Conservation (phyloP, 169 alveolate species). For the Miamiensis avidus region DNA sequence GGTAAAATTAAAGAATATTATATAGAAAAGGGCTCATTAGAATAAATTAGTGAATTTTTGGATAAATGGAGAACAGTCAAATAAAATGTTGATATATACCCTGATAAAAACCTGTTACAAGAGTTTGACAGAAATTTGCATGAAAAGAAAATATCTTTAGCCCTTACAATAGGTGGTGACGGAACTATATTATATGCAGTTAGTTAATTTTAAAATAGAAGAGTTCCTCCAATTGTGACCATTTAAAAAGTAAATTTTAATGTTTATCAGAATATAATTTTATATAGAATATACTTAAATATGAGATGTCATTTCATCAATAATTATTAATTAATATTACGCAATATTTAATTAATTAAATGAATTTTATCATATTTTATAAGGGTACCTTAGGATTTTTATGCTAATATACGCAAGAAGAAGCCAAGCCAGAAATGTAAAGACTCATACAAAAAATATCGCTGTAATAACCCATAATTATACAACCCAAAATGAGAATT, state of each 20-base stretch:
- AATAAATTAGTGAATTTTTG: neutral
- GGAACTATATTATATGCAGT: constrained; percentile 93
- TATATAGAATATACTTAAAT: too few relatives aligned
- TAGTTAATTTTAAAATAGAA: constrained; percentile 66
- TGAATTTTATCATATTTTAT: neutral
- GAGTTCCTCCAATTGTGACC: constrained; percentile 68
- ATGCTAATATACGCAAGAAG: neutral
- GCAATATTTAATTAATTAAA: constrained; percentile 23
- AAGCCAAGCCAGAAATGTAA: neutral
- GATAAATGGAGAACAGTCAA: neutral
- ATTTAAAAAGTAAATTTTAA: too few relatives aligned
- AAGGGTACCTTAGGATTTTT: neutral
- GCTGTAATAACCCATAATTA: neutral
- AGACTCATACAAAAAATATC: neutral
- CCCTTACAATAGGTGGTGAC: constrained; percentile 94
- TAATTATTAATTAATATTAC: constrained; percentile 51
- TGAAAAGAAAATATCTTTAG: constrained; percentile 60
- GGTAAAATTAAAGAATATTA: neutral
- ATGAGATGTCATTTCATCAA: constrained; percentile 64
- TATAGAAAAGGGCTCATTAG: neutral
- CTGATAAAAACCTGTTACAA: too few relatives aligned
- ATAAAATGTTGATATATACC: neutral
- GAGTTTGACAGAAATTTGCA: neutral
- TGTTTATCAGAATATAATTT: too few relatives aligned
- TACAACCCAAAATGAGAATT: constrained; percentile 26